Percentiles rank a stretch among this genome's conserved stretches.
These are phyloP conservation scores for Elsinoe ampelina DNA, from an alignment of 2,329 filamentous ascomycete genomes.

Conservation along the genomic window DNA sequence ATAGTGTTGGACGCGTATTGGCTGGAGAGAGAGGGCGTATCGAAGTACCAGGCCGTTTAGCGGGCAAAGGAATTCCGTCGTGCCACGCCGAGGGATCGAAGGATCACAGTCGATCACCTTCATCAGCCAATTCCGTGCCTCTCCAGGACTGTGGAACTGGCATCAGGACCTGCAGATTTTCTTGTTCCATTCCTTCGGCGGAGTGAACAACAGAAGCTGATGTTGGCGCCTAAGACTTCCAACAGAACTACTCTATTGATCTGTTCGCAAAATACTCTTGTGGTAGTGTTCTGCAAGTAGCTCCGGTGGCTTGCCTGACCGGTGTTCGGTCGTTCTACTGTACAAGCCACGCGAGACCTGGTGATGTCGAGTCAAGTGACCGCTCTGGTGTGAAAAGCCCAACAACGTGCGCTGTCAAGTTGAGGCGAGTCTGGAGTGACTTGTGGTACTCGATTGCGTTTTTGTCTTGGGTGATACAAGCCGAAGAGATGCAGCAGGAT, in stretches of 20 bases:
- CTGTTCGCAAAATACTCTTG: not conserved
- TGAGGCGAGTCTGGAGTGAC: not conserved
- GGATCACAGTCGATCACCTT: not conserved
- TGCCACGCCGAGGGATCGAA: constrained; percentile 2
- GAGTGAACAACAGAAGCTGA: not conserved
- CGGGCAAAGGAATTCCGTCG: not conserved
- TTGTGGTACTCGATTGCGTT: not conserved
- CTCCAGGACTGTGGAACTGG: not conserved
- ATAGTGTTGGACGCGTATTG: not conserved
- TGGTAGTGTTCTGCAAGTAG: not conserved
- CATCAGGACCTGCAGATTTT: not conserved
- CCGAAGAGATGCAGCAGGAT: not conserved
- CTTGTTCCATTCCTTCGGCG: constrained; percentile 1
- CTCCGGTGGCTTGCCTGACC: not conserved
- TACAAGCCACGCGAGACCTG: constrained; percentile 9
- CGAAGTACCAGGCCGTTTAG: not conserved
- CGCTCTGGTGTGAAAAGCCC: not conserved
- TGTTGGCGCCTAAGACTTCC: not conserved
- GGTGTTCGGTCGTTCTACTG: not conserved
- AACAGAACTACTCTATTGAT: not conserved
- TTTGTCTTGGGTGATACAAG: not conserved
- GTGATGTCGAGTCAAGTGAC: constrained; percentile 12
- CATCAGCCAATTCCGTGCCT: not conserved
- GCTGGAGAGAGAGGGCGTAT: not conserved
- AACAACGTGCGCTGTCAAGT: constrained; percentile 1